A percentile compares a stretch with the other conserved stretches of the same genome.
Conservation (phyloP, 352 stramenopile genomes). For the Pythium plurisporium region DNA sequence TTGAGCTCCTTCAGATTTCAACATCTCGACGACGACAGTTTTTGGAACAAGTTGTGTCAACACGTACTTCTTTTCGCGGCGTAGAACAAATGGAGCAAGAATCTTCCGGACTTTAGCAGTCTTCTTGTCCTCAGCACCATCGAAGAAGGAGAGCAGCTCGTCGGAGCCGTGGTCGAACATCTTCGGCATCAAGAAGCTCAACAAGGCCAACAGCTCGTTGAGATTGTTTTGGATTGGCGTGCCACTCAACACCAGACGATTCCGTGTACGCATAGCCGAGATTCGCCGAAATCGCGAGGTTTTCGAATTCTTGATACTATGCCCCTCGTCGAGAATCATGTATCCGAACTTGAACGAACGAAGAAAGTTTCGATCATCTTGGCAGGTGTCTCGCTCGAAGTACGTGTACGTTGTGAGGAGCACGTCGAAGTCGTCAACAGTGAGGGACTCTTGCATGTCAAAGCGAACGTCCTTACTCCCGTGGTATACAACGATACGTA, state of each 20-base stretch:
- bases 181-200: conserved; percentile 91
- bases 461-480: conserved; percentile 58
- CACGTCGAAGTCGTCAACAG: conserved; percentile 64
- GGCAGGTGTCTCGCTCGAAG: conserved; percentile 85
- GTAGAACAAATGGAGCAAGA: conserved; percentile 96
- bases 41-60: conserved; percentile 90
- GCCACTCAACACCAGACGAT: conserved; percentile 78
- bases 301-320: conserved; percentile 92
- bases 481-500: conserved; percentile 87
- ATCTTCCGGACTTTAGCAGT: conserved; percentile 88
- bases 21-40: conserved; percentile 75
- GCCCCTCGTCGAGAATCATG: conserved; percentile 92
- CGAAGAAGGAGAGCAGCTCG: conserved; percentile 77
- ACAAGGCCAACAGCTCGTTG: conserved; percentile 81
- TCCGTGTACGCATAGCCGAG: conserved; percentile 59
- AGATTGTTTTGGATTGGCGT: conserved; percentile 91
- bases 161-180: conserved; percentile 87
- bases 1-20: conserved; percentile 76
- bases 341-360: conserved; percentile 84
- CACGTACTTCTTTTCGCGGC: conserved; percentile 95
- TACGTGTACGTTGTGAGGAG: conserved; percentile 91
- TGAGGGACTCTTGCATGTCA: conserved; percentile 50
- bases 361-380: conserved; percentile 80
- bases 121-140: conserved; percentile 74
- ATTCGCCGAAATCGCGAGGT: conserved; percentile 88